A percentile compares a stretch with the other conserved stretches of the same genome.
Conservation (phyloP, 257 asterid species). For the Nicotiana attenuata region DNA sequence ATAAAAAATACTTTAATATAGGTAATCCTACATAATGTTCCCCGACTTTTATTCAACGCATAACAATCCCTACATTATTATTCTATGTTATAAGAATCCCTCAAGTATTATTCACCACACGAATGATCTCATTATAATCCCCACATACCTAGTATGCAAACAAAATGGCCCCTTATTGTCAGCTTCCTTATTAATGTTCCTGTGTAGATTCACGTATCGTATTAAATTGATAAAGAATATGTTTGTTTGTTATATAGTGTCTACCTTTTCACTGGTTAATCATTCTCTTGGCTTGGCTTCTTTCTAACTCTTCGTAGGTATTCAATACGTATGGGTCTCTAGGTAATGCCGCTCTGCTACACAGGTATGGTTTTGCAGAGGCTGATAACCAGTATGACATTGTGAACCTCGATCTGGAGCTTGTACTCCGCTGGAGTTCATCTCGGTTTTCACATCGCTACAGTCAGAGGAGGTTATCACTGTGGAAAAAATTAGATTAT, state of each 20-base stretch:
- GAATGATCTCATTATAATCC: neutral
- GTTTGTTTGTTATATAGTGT: neutral
- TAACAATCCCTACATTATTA: neutral
- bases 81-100: neutral
- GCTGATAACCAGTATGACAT: constrained; percentile 76
- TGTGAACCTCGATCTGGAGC: constrained; percentile 71
- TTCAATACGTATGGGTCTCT: constrained; percentile 78
- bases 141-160: neutral
- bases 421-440: constrained; percentile 69
- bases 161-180: neutral
- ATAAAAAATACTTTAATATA: neutral
- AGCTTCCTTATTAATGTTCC: neutral
- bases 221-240: neutral
- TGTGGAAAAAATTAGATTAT: constrained; percentile 70
- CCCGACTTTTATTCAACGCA: neutral
- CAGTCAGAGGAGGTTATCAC: constrained; percentile 53
- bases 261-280: neutral
- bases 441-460: constrained; percentile 61
- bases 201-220: neutral
- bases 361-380: constrained; percentile 90
- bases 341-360: constrained; percentile 96
- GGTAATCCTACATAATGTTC: neutral
- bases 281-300: neutral
- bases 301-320: constrained; percentile 42
- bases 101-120: neutral